Evolutionary conservation across 108 stramenopile genomes (phyloP).

Genomic region (Nitzschia palea): DNA sequence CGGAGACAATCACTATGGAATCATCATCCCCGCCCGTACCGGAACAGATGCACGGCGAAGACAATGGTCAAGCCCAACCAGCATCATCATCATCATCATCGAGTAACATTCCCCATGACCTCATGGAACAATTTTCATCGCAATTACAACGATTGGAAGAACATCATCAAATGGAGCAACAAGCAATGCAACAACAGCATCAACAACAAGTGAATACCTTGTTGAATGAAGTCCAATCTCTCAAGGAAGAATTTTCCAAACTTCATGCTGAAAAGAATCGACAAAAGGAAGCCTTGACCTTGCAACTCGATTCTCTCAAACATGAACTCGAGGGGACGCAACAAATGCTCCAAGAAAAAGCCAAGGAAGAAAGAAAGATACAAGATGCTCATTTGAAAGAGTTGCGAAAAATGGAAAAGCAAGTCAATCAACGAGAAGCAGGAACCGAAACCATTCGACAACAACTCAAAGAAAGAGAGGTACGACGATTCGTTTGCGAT

Average conservation of each 20-base stretch:
- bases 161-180: slow-evolving; percentile 65
- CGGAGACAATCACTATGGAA: not conserved
- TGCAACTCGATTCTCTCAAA: slow-evolving; percentile 56
- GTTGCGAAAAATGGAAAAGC: slow-evolving; percentile 28
- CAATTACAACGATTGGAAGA: slow-evolving; percentile 79
- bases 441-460: slow-evolving; percentile 28
- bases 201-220: slow-evolving; percentile 3
- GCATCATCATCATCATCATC: not conserved
- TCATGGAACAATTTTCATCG: slow-evolving; percentile 69
- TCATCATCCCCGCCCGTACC: not conserved
- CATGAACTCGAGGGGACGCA: slow-evolving; percentile 59
- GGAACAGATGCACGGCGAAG: not conserved
- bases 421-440: slow-evolving; percentile 35
- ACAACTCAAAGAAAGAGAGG: slow-evolving; percentile 41
- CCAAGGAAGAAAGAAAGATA: slow-evolving; percentile 14
- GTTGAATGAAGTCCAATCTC: not conserved
- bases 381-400: slow-evolving; percentile 30
- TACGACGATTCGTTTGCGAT: too few species aligned
- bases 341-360: slow-evolving; percentile 41
- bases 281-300: slow-evolving; percentile 42
- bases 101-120: slow-evolving; percentile 8
- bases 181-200: slow-evolving; percentile 48
- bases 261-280: slow-evolving; percentile 27
- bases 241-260: slow-evolving; percentile 22
- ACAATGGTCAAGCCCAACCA: not conserved